These are phyloP conservation scores for Petrea volubilis DNA, from an alignment of 257 asterid genomes.

Conservation along the genomic window DNA sequence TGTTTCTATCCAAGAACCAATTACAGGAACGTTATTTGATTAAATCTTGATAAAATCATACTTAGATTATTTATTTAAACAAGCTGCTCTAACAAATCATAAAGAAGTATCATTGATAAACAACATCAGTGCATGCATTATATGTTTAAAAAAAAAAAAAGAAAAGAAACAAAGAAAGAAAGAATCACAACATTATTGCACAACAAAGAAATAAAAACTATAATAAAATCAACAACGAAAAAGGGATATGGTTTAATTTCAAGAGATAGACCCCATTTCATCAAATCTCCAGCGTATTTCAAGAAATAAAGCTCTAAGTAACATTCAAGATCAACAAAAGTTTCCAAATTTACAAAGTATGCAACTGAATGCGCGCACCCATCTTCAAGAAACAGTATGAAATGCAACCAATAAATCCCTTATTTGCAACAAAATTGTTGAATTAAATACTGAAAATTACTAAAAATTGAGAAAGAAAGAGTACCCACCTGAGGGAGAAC, in stretches of 20 bases:
- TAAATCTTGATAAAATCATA: conserved; percentile 3
- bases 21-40: background rate
- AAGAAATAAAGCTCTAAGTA: conserved; percentile 18
- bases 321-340: conserved; percentile 27
- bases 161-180: background rate
- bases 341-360: conserved; percentile 1
- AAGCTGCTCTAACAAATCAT: background rate
- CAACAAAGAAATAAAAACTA: background rate
- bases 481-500: conserved; percentile 24
- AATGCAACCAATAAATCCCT: background rate
- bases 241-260: background rate
- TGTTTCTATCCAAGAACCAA: conserved; percentile 5
- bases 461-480: conserved; percentile 8
- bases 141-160: no score
- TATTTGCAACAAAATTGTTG: background rate
- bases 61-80: background rate
- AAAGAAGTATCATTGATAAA: background rate
- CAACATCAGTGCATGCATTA: background rate
- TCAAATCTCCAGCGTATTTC: conserved; percentile 11
- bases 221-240: background rate
- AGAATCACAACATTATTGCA: background rate
- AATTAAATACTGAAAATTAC: background rate
- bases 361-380: background rate
- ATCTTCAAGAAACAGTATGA: background rate
- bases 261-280: background rate